Evolutionary conservation across 768 basidiomycete genomes (phyloP), one percentile per base, ranked within the genome.

Genomic region (Piloderma croceum): DNA sequence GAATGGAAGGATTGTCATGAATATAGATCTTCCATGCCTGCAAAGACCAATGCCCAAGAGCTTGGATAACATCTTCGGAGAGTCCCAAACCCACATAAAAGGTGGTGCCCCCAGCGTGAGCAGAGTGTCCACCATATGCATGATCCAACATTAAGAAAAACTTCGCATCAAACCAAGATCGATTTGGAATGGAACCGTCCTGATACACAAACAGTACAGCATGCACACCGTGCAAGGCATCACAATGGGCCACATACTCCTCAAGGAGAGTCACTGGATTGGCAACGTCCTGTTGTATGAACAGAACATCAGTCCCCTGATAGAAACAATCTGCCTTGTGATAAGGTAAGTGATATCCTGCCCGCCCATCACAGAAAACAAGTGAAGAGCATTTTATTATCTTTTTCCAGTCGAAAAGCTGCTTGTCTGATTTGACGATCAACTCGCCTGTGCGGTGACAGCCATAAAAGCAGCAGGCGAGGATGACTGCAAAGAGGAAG

Each of bases 281-380:
- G 7, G 50, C 52, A 25, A 54, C 34, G 1, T 48, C 40, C 36
- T 56, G 51, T 2, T 12, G 6, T 3, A 46, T 41, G 13, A 59
- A 43, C 1, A 58, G 38, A 23, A 60, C 45, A 21, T 56, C 46
- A 2, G 56, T 53, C 0, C 60, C 58, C 0, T 36, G 46, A 27
- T 51, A 60, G 39, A 62, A 60, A 6, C 47, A 52, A 37, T 62
- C 49, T 3, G 42, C 38, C 32, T 62, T 62, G 37, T 62, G 58
- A 36, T 62, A 62, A 5, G 56, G 59, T 0, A 62, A 46, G 21
- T 40, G 49, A 38, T 60, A 62, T 19, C 46, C 37, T 5, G 44
- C 47, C n/a, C 37, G 25, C 9, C 39, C 38, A 10, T 34, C 11
- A 0, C 19, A 18, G 25, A 60, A 51, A n/a, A 24, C 17, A 3